These are phyloP conservation scores for Hirschfeldia incana DNA, from an alignment of 345 rosid species.

Conservation along the genomic window DNA sequence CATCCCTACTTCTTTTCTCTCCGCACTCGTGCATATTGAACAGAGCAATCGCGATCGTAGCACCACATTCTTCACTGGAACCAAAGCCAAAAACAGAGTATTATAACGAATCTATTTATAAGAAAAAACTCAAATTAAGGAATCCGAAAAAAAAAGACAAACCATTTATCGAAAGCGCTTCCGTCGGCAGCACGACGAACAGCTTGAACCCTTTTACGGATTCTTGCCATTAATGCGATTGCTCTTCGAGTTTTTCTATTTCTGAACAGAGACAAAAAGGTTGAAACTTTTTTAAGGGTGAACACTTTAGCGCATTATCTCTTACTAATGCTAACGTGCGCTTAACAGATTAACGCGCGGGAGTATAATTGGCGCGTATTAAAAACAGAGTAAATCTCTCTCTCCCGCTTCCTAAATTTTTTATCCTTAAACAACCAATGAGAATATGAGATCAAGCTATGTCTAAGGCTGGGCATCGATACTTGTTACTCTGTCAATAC, in stretches of 20 bases:
- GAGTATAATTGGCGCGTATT: neutral
- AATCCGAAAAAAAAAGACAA: neutral
- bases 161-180: conserved; percentile 83
- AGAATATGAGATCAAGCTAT: no score
- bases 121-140: neutral
- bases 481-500: no score
- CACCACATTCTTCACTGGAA: conserved; percentile 61
- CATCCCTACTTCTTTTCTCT: conserved; percentile 31
- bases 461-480: no score
- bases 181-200: conserved; percentile 75
- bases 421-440: neutral
- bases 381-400: neutral
- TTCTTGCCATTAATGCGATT: conserved; percentile 57
- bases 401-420: neutral
- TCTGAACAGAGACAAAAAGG: neutral
- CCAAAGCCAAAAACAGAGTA: conserved; percentile 13
- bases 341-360: neutral
- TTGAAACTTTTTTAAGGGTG: neutral
- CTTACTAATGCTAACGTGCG: neutral
- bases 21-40: conserved; percentile 76
- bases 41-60: conserved; percentile 60
- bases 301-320: neutral
- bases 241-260: neutral
- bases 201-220: conserved; percentile 71
- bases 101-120: conserved; percentile 1